Evolutionary conservation across 148 eudicot genomes (phyloP), one percentile per base, ranked within the genome.

Genomic region (Vaccinium macrocarpon): DNA sequence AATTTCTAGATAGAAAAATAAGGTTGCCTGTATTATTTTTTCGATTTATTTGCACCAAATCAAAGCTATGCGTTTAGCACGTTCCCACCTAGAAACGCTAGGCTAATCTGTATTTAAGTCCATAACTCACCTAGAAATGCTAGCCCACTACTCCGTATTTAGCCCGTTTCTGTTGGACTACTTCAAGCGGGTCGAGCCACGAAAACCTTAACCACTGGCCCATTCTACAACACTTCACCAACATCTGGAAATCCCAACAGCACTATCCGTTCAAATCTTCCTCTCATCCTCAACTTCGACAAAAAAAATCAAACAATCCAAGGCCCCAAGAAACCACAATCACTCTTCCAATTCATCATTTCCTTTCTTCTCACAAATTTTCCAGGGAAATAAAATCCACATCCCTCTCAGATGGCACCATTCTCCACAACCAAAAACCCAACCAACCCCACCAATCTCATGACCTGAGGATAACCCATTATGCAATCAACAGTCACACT

Each of bases 401-500:
- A 10, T n/a, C 25, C 35, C 23, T 35, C 27, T 80, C 83, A 53
- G 53, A 79, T 79, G 78, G 38, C 64, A 51, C 77, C 76, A 46
- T 27, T 84, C 18, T 27, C 59, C 32, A 76, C 76, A 5, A 8
- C 59, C 46, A 49, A 27, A 7, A 35, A 42, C 6, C 74, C 18
- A 15, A 1, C 46, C n/a, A 46, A 32, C 82, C 82, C 86, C 79
- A 23, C 68, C 52, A 61, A 42, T 29, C 75, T 77, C 62, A 23
- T 32, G n/a, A 64, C 1, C 55, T 64, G 48, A 35, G 78, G 14
- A 32, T 49, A 27, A 19, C 6, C 13, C 77, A 82, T 77, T 48
- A 90, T 89, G 90, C 92, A 83, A 83, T 87, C 94, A 59, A 7
- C 87, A 81, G 80, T 88, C 59, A 49, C 86, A 79, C 49, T 80